Base-by-base conservation (phyloP, 495 filamentous ascomycete species). In the Aspergillus taichungensis region DNA sequence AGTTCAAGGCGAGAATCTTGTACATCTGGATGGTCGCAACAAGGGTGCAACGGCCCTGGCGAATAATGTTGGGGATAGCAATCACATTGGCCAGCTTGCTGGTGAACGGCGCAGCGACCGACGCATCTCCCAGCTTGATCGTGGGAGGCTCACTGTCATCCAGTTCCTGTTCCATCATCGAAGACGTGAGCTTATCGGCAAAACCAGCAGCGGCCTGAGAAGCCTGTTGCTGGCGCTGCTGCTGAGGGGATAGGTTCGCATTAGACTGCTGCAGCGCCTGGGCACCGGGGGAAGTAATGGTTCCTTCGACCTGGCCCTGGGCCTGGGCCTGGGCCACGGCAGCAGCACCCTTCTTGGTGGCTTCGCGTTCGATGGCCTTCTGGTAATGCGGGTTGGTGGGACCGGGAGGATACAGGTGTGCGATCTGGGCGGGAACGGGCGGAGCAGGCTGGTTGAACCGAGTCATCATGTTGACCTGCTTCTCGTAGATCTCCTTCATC, bases 11-110 rank as follows among this genome's bases (percentile, higher is more conserved):
- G 42, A 99, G 77, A 56, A 99, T 99, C 75, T 99, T 99, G 77
- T 97, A 99, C 92, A 99, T 99, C 69, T 99, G 92, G 51, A 99
- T 97, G 3, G 94, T 97, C 5, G 92, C 91, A 38, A 99, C 94
- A 8, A 99, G 74, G 2, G 92, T 96, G 66, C 92, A 99, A 46
- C 92, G 83, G 40, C 92, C 92, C 67, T 99, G 92, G 48, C 92
- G 84, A 52, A 99, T 87, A 54, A 99, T 99, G 71, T 99, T 97
- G 12, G 92, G 89, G 50, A 99, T 91, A 35, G 92, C 92, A 52
- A 99, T 78, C 40, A 99, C 92, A 56, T 97, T 95, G 45, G 88
- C 87, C 27, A 99, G 75, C 66, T 99, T 99, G 67, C 88, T 94
- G 0, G 92, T 99, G 61, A 99, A 99, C 0, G 92, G 92, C 2